Percentiles rank a stretch among this genome's conserved stretches.
These are phyloP conservation scores for Hirschioporus abietinus DNA, from an alignment of 768 basidiomycete genomes.

Conservation along the genomic window DNA sequence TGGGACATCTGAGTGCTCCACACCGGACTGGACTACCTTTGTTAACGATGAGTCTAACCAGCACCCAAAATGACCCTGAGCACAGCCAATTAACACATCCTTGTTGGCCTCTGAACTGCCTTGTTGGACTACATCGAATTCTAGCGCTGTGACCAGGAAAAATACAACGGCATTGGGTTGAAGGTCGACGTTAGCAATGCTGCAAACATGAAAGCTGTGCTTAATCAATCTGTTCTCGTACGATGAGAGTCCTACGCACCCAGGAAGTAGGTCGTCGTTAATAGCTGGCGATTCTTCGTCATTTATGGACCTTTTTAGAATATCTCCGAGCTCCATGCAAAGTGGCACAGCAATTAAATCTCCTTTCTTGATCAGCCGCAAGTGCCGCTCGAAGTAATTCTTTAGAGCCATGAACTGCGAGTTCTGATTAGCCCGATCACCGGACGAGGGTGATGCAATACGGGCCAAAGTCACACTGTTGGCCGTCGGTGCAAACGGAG, in stretches of 20 bases:
- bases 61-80: slow-evolving; percentile 73
- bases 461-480: slow-evolving; percentile 68
- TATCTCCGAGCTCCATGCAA: slow-evolving; percentile 36
- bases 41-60: slow-evolving; percentile 74
- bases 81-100: slow-evolving; percentile 50
- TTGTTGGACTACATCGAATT: slow-evolving; percentile 49
- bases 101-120: slow-evolving; percentile 23
- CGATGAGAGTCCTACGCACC: not conserved
- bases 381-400: slow-evolving; percentile 48
- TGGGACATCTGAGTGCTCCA: slow-evolving; percentile 63
- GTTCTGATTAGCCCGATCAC: slow-evolving; percentile 56
- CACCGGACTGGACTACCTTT: slow-evolving; percentile 71
- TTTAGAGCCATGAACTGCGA: slow-evolving; percentile 59
- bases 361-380: slow-evolving; percentile 60
- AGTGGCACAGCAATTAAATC: slow-evolving; percentile 68
- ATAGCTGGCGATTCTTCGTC: slow-evolving; percentile 22
- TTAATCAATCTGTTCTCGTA: not conserved
- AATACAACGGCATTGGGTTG: slow-evolving; percentile 49
- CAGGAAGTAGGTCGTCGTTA: slow-evolving; percentile 1
- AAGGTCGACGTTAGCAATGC: slow-evolving; percentile 5
- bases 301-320: slow-evolving; percentile 6
- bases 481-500: slow-evolving; percentile 64
- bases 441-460: slow-evolving; percentile 71
- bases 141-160: slow-evolving; percentile 76
- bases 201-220: not conserved